Conservation (phyloP, 148 eudicot genomes). For the Polygonum maritimum region DNA sequence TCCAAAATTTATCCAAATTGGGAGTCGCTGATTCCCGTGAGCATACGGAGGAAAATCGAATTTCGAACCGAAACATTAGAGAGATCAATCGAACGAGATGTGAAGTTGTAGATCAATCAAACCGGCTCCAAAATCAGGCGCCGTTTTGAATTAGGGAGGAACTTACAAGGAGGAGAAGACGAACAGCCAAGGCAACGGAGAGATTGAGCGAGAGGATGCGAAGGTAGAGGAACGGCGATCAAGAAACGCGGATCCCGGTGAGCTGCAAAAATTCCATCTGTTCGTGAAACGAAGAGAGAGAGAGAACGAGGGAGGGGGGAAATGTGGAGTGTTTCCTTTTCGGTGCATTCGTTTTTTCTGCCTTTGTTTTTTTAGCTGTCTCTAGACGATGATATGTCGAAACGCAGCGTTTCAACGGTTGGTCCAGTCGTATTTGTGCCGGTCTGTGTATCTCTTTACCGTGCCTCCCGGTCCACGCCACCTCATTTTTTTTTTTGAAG, state of each 20-base stretch:
- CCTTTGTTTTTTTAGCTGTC: conserved; percentile 3
- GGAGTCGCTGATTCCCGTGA: background rate
- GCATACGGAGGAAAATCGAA: background rate
- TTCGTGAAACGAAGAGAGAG: conserved; percentile 15
- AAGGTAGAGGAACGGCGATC: conserved; percentile 17
- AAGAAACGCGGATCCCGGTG: conserved; percentile 50
- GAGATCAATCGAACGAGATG: background rate
- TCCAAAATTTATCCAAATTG: conserved; percentile 5
- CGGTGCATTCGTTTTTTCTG: background rate
- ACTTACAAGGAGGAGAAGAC: conserved; percentile 12
- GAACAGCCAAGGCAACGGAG: background rate
- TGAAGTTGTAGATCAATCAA: background rate
- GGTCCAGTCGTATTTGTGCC: conserved; percentile 35
- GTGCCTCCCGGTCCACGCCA: conserved; percentile 48
- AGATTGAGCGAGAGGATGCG: background rate
- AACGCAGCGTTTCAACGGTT: conserved; percentile 15
- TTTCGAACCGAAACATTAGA: background rate
- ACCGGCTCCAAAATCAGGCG: background rate
- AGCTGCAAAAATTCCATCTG: conserved; percentile 25
- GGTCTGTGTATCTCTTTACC: conserved; percentile 14
- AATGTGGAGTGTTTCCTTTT: conserved; percentile 15
- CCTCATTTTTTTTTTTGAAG: too few relatives aligned
- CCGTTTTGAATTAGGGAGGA: background rate
- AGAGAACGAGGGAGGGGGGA: conserved; percentile 9
- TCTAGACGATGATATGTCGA: conserved; percentile 14